Base-by-base conservation (phyloP, 352 stramenopile genomes). In the Phytopythium delawarense region DNA sequence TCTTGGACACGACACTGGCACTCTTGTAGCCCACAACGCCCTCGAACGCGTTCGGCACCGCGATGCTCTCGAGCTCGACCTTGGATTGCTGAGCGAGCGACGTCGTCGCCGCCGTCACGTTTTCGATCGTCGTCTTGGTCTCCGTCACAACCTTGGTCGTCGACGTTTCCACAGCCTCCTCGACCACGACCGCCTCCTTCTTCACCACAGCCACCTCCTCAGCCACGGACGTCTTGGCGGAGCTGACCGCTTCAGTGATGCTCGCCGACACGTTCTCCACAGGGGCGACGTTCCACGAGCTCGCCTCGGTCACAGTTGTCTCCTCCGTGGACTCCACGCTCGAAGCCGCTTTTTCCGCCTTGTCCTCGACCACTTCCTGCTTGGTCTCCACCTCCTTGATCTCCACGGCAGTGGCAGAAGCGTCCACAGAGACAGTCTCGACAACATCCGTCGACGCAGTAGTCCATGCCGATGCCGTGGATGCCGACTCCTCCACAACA, bases 21-120 rank as follows among this genome's bases (percentile, higher is more conserved):
- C 61, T 62, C 63, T 73, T 70, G 66, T 79, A 77, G 62, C 66
- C 73, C 46, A 63, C 58, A 34, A 78, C 62, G 20, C 71, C 71
- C 51, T 57, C 51, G 32, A 57, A 32, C 48, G 48, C 48, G 25
- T 35, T 37, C 48, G 48, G 48, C 48, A 54, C 46, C 5, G 11
- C 21, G 23, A 34, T 9, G 21, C 20, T 32, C 46, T 52, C 12
- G 20, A 12, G 21, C 23, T 52, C 23, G 11, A 21, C 46, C 21
- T 20, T 34, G 46, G 46, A 12, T 8, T 52, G 21, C 12, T 52
- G 9, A 9, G 23, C 46, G 18, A 57, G 52, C 52, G 52, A 46
- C 16, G 52, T 46, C 3, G 52, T 57, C 1, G 34, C 53, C 9
- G 35, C 53, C 53, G 53, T 34, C n/a, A 49, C 53, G 35, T 15